These are phyloP conservation scores for Trametes hirsuta DNA, from an alignment of 1,284 basidiomycete genomes.

Conservation along the genomic window DNA sequence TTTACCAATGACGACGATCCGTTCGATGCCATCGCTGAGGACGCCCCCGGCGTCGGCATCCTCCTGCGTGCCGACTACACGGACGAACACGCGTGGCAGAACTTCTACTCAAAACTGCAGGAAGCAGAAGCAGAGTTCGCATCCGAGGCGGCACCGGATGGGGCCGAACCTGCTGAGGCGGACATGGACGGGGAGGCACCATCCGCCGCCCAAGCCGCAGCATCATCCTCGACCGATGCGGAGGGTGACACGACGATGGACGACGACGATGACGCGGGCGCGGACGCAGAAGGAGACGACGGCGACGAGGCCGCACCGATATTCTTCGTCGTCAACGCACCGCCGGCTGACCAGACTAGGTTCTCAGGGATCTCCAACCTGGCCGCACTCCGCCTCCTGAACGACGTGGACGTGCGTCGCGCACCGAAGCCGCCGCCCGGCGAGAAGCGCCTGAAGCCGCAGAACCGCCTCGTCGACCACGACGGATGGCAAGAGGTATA, in stretches of 20 bases:
- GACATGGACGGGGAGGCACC: conserved; percentile 20
- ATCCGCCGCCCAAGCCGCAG: conserved; percentile 19
- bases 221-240: conserved; percentile 22
- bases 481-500: conserved; percentile 77
- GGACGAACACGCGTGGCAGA: conserved; percentile 64
- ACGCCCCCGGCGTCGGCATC: conserved; percentile 50
- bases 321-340: conserved; percentile 56
- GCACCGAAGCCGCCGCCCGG: conserved; percentile 50
- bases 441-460: conserved; percentile 47
- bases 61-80: conserved; percentile 71
- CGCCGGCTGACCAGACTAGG: conserved; percentile 40
- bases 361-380: conserved; percentile 64
- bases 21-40: conserved; percentile 38
- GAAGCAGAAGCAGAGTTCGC: conserved; percentile 54
- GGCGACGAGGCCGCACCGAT: conserved; percentile 44
- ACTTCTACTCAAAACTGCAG: conserved; percentile 53
- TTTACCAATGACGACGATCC: conserved; percentile 52
- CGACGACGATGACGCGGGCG: conserved; percentile 27
- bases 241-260: conserved; percentile 25
- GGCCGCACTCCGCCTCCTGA: conserved; percentile 65
- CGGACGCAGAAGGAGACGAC: conserved; percentile 36
- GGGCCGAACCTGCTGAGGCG: conserved; percentile 28
- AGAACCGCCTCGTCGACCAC: conserved; percentile 62
- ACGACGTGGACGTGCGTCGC: conserved; percentile 63
- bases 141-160: conserved; percentile 23